A percentile compares a stretch with the other conserved stretches of the same genome.
phyloP scores from a whole-genome alignment of 2,329 filamentous ascomycete species.

The Neoscytalidium dimidiatum region DNA sequence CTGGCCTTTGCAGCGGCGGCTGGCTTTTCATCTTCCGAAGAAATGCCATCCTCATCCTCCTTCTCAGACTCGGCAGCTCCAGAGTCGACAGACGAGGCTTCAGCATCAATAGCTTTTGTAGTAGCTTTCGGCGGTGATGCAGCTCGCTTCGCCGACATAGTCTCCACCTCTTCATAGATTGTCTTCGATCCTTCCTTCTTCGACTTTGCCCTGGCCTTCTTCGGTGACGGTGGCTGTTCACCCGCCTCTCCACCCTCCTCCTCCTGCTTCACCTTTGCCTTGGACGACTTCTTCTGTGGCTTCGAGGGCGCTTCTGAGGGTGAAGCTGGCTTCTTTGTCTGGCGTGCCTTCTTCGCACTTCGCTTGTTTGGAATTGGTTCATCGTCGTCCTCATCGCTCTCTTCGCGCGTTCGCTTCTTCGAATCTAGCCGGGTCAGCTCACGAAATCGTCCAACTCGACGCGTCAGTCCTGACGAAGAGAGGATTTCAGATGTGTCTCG shows the following conservation, averaged over 20 bases:
- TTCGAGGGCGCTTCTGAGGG: conserved; percentile 23
- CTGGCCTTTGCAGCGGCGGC: conserved; percentile 72
- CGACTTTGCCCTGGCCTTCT: conserved; percentile 18
- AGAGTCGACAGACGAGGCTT: not conserved
- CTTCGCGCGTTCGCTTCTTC: conserved; percentile 12
- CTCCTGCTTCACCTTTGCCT: conserved; percentile 24
- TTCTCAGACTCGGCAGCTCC: conserved; percentile 23
- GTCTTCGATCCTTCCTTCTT: not conserved
- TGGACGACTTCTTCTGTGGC: conserved; percentile 22
- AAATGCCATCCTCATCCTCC: conserved; percentile 46
- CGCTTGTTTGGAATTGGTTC: conserved; percentile 39
- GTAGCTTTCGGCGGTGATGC: conserved; percentile 1
- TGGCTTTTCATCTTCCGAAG: conserved; percentile 67
- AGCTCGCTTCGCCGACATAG: not conserved
- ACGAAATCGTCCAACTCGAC: no score
- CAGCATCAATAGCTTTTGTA: not conserved
- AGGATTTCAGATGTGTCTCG: not conserved
- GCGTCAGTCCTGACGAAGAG: no score
- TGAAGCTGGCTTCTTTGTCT: conserved; percentile 19
- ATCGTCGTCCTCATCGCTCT: conserved; percentile 29
- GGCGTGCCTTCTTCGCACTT: conserved; percentile 28
- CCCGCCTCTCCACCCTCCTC: conserved; percentile 19
- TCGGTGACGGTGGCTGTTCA: not conserved
- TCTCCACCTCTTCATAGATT: not conserved
- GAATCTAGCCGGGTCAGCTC: not conserved